Conservation (phyloP, 495 filamentous ascomycete genomes). For the Penicillium flavigenum region DNA sequence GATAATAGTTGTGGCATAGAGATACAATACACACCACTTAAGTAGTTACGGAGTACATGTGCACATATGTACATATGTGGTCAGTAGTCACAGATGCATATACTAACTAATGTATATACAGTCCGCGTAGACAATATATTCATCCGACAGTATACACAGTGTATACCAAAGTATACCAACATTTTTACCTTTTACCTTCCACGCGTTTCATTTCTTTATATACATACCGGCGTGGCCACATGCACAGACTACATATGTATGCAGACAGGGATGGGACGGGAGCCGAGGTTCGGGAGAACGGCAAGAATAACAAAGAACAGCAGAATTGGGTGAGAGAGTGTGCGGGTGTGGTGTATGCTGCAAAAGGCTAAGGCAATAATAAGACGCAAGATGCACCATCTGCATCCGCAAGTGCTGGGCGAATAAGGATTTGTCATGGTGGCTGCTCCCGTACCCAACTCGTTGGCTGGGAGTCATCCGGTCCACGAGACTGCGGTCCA, state of each 20-base stretch:
- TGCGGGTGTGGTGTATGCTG: not conserved
- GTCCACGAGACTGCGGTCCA: constrained; percentile 16
- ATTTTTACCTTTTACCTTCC: not conserved
- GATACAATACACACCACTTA: not conserved
- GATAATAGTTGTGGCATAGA: not conserved
- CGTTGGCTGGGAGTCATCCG: constrained; percentile 10
- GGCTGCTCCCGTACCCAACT: constrained; percentile 8
- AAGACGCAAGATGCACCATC: not conserved
- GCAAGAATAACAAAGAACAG: not conserved
- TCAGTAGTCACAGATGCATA: not conserved
- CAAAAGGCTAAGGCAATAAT: not conserved
- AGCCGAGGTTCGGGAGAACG: not conserved
- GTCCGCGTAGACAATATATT: not conserved
- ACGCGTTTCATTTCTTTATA: not conserved
- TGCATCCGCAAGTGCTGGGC: not conserved
- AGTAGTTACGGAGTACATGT: not conserved
- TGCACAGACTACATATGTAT: not conserved
- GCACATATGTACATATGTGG: not conserved
- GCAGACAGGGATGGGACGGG: not conserved
- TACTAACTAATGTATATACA: not conserved
- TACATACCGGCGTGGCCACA: not conserved
- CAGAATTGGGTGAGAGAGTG: not conserved
- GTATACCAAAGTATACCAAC: not conserved
- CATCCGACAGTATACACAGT: not conserved
- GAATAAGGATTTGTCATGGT: constrained; percentile 3